Percentiles rank a stretch among this genome's conserved stretches.
Conservation (phyloP, 2,329 filamentous ascomycete genomes). For the Aureobasidium subglaciale region DNA sequence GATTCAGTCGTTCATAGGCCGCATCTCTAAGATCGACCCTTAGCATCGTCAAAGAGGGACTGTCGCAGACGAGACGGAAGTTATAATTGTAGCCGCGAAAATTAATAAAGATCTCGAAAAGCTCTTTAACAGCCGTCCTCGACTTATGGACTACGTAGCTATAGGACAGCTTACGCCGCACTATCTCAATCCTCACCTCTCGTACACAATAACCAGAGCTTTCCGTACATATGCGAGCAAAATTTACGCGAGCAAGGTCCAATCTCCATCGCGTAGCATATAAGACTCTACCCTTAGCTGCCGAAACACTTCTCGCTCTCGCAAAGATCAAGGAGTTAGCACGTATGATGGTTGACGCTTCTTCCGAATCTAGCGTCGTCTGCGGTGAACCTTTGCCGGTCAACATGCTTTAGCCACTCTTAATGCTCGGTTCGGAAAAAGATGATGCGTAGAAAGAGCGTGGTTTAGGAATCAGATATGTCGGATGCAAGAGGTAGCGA, state of each 20-base stretch:
- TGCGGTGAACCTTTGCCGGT: constrained; percentile 43
- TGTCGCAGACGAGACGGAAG: constrained; percentile 52
- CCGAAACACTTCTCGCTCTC: constrained; percentile 43
- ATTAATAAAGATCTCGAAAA: constrained; percentile 46
- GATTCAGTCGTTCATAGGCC: constrained; percentile 51
- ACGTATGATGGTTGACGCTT: neutral
- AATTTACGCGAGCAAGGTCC: constrained; percentile 50
- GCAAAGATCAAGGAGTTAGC: constrained; percentile 39
- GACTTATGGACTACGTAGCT: constrained; percentile 51
- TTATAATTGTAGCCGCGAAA: constrained; percentile 47
- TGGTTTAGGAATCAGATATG: constrained; percentile 48
- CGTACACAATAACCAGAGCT: constrained; percentile 45
- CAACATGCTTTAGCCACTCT: constrained; percentile 51
- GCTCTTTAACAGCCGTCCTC: constrained; percentile 45
- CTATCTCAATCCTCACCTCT: constrained; percentile 44
- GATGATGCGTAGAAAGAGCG: constrained; percentile 40
- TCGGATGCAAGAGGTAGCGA: constrained; percentile 32
- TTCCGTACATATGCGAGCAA: constrained; percentile 52
- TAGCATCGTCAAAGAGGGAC: constrained; percentile 51
- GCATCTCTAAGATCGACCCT: constrained; percentile 50
- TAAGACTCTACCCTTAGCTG: constrained; percentile 46
- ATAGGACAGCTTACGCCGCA: constrained; percentile 44
- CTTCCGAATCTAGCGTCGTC: neutral
- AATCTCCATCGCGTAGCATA: constrained; percentile 53
- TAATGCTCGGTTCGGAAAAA: constrained; percentile 51